Evolutionary conservation across 1,284 basidiomycete genomes (phyloP), one percentile per base, ranked within the genome.

Genomic region (Sphagnurus paluster): DNA sequence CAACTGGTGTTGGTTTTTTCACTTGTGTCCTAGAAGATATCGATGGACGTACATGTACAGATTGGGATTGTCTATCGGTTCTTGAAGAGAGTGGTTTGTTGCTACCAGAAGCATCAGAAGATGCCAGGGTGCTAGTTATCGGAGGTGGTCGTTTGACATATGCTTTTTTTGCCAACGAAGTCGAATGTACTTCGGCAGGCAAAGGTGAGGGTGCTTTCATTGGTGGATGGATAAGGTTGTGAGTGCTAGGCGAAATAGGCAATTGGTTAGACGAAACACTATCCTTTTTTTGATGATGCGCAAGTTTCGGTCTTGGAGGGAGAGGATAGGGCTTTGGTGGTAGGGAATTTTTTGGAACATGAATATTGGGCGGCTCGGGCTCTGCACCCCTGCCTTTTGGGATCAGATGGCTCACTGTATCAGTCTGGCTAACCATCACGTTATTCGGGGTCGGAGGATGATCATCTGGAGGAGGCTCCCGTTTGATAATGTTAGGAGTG

Each of bases 401-500:
- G 14, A 37, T 11, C 6, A 2, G 34, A 19, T 5, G 23, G 6
- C 32, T 35, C n/a, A n/a, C n/a, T n/a, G n/a, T n/a, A n/a, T n/a
- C n/a, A n/a, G n/a, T n/a, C n/a, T n/a, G 13, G 13, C 4, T 36
- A 14, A 10, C 25, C 16, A 28, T 14, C 17, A 9, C 26, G 11
- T 19, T 16, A 8, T 37, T 29, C 4, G 39, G 23, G 9, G 37
- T 6, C 4, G 41, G 11, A 20, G 33, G 19, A 8, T 32, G 17
- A 19, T 25, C 19, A 35, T 45, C 25, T n/a, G 9, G 3, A n/a
- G n/a, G 25, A 5, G 38, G 21, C 21, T 52, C 46, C 5, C n/a
- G 26, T 35, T 47, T 53, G 5, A 48, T 26, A 26, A 26, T 11
- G 25, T 26, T 39, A 17, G 47, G 19, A 9, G 42, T 47, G 35